Conservation (phyloP, 257 asterid species). For the Solanum paucissectum region DNA sequence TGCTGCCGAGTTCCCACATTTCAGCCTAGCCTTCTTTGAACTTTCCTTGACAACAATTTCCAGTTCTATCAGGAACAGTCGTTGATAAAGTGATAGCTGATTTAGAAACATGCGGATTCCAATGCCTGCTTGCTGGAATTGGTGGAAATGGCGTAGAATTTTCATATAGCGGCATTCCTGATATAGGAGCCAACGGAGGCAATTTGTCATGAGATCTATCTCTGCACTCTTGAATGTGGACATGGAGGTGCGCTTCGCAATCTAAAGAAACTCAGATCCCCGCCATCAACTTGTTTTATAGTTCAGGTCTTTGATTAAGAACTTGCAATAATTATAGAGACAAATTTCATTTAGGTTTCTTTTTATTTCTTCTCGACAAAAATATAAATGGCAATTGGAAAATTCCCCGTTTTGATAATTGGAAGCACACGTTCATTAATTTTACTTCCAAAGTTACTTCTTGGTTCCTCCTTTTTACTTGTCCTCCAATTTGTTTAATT, state of each 20-base stretch:
- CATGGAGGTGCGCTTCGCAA: background rate
- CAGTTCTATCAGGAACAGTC: conserved; percentile 74
- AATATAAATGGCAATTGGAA: background rate
- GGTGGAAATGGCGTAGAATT: conserved; percentile 87
- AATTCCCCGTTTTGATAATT: background rate
- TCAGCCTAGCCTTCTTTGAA: background rate
- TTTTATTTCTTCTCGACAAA: no score
- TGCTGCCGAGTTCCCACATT: background rate
- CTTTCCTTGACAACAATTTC: conserved; percentile 33
- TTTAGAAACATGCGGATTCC: conserved; percentile 68
- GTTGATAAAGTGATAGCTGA: conserved; percentile 69
- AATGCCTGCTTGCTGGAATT: conserved; percentile 76
- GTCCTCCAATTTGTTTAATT: background rate
- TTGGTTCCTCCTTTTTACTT: background rate
- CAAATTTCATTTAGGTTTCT: background rate
- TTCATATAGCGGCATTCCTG: conserved; percentile 47
- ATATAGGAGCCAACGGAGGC: background rate
- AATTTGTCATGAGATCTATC: background rate
- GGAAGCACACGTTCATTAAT: background rate
- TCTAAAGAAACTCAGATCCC: background rate
- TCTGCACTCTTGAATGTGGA: background rate
- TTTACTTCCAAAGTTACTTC: background rate
- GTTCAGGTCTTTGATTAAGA: background rate
- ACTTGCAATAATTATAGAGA: background rate
- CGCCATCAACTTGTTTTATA: background rate